Conservation (phyloP, 1,284 basidiomycete genomes). For the Caloboletus firmus region DNA sequence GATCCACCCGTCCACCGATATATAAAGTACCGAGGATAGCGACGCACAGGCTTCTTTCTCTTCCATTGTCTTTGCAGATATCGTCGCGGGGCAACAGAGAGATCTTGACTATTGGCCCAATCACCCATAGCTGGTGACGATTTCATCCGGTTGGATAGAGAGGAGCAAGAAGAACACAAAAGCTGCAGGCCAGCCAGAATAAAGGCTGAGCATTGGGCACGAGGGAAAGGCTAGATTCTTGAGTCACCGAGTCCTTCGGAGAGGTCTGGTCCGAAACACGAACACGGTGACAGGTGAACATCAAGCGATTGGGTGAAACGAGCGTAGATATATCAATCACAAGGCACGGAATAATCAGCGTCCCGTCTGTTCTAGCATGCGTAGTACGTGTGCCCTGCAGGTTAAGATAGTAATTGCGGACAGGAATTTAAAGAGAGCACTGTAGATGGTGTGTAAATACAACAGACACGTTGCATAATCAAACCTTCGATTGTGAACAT, state of each 20-base stretch:
- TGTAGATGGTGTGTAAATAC: slow-evolving; percentile 10
- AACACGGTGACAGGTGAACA: slow-evolving; percentile 21
- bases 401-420: slow-evolving; percentile 11
- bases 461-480: slow-evolving; percentile 27
- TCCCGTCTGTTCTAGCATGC: slow-evolving; percentile 26
- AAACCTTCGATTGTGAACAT: slow-evolving; percentile 24
- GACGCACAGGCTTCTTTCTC: slow-evolving; percentile 35
- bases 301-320: slow-evolving; percentile 14
- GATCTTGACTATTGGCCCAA: slow-evolving; percentile 17
- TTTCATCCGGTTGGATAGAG: not conserved
- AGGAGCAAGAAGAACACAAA: slow-evolving; percentile 9
- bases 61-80: slow-evolving; percentile 39
- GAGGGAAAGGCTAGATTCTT: slow-evolving; percentile 30
- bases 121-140: slow-evolving; percentile 14
- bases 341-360: slow-evolving; percentile 17
- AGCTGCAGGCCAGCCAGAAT: slow-evolving; percentile 19
- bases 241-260: slow-evolving; percentile 14
- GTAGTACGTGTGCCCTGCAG: slow-evolving; percentile 25
- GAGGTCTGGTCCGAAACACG: slow-evolving; percentile 30
- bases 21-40: slow-evolving; percentile 1
- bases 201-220: slow-evolving; percentile 28
- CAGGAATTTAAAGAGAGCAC: slow-evolving; percentile 6
- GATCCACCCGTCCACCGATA: slow-evolving; percentile 8
- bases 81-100: slow-evolving; percentile 27
- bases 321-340: slow-evolving; percentile 22